A percentile compares a stretch with the other conserved stretches of the same genome.
Evolutionary conservation across 1,284 basidiomycete species (phyloP).

Genomic region (Heterobasidion annosum): DNA sequence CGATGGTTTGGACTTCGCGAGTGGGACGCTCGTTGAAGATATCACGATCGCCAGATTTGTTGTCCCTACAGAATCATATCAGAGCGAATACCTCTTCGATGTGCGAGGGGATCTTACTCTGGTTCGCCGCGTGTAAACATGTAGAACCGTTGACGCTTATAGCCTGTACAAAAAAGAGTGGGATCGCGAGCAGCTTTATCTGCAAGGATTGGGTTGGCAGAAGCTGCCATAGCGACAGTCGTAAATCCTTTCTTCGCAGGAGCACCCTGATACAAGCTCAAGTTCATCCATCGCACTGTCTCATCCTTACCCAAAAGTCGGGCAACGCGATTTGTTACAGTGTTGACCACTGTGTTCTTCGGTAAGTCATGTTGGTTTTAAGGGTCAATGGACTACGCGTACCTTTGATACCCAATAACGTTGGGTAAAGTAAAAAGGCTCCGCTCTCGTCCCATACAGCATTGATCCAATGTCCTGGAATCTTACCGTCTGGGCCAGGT

Average conservation of each 20-base stretch:
- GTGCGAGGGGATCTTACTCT: constrained; percentile 46
- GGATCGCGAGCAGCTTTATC: constrained; percentile 82
- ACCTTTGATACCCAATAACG: constrained; percentile 95
- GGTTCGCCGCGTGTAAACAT: constrained; percentile 91
- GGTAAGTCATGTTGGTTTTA: no score
- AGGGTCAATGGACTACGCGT: constrained; percentile 12
- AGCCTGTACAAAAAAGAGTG: constrained; percentile 88
- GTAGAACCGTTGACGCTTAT: constrained; percentile 93
- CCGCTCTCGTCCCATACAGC: constrained; percentile 97
- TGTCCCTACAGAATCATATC: constrained; percentile 46
- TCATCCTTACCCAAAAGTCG: constrained; percentile 93
- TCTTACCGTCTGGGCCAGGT: constrained; percentile 58
- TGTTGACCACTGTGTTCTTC: constrained; percentile 73
- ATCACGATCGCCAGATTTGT: constrained; percentile 85
- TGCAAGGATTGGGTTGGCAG: constrained; percentile 88
- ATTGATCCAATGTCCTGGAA: constrained; percentile 71
- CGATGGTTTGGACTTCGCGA: constrained; percentile 91
- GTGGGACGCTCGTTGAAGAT: constrained; percentile 99
- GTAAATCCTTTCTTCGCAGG: constrained; percentile 82
- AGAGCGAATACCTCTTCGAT: neutral
- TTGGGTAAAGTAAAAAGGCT: constrained; percentile 88
- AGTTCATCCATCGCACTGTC: constrained; percentile 82
- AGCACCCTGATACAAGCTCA: constrained; percentile 88
- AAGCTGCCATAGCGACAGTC: constrained; percentile 90
- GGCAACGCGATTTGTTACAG: constrained; percentile 88